Evolutionary conservation across 805 yeast genomes (phyloP), one percentile per base, ranked within the genome.

Genomic region (Lipomyces starkeyi): DNA sequence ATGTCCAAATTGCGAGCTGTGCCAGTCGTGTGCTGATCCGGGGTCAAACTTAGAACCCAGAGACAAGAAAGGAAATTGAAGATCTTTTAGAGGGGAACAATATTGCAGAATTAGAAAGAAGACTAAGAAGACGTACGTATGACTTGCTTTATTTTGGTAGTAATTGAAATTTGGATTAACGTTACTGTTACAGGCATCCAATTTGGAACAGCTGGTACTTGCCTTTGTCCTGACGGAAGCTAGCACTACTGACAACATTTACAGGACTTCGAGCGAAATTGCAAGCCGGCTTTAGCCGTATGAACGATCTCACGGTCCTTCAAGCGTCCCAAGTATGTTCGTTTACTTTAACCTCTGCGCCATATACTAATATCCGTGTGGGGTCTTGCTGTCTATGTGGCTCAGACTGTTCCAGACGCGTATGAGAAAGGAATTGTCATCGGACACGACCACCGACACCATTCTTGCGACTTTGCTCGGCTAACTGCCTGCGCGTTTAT

Each of bases 291-390:
- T 93, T 91, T 76, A 85, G 87, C 62, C 85, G 93, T 73, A 90
- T 95, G 94, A 94, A 95, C 78, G 89, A 89, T 70, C 88, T 94
- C 20, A 92, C 97, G 0, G 90, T 94, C 0, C 75, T 91, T 58
- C 98, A 94, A 80, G 93, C 98, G 0, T 87, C 97, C 0, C 97
- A 92, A 73, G 97, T 96, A 0, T 78, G 91, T 22, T 87, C 91
- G 0, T 76, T 77, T 59, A 53, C 54, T 49, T 3, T 22, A 25
- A 25, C 9, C 5, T 22, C 4, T 53, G 56, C n/a, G 34, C 17
- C 29, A 14, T 53, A 17, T 14, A n/a, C 27, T 64, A 11, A 47
- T 58, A 22, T n/a, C 11, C 13, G 25, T 9, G 13, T 78, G 77
- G 66, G 83, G 82, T 13, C 75, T 80, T 17, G 81, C 80, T 0